A percentile compares a stretch with the other conserved stretches of the same genome.
These are phyloP conservation scores for Solanum virginianum DNA, from an alignment of 257 asterid species.

Conservation along the genomic window DNA sequence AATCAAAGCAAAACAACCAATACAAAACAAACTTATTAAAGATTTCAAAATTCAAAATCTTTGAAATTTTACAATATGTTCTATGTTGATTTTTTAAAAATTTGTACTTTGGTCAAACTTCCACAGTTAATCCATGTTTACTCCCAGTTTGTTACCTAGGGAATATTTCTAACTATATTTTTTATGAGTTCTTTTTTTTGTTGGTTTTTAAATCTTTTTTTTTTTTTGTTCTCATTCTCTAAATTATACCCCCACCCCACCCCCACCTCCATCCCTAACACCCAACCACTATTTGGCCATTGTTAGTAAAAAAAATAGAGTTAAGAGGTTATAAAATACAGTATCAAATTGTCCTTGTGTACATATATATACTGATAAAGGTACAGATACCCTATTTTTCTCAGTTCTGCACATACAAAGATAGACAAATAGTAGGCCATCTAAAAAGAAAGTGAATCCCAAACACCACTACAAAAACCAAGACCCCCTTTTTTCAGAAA, in stretches of 20 bases:
- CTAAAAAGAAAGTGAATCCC: slow-evolving; percentile 22
- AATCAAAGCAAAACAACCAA: not conserved
- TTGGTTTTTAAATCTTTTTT: not conserved
- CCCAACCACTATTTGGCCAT: not conserved
- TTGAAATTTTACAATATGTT: not conserved
- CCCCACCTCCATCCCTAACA: not conserved
- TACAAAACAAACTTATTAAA: not conserved
- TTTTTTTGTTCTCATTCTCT: slow-evolving; percentile 20
- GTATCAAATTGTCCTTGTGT: slow-evolving; percentile 11
- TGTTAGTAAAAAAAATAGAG: not conserved
- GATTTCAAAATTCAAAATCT: not conserved
- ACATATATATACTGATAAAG: slow-evolving; percentile 19
- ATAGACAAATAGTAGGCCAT: slow-evolving; percentile 11
- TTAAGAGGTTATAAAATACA: not conserved
- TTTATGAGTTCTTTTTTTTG: slow-evolving; percentile 13
- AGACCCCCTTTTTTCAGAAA: slow-evolving; percentile 5
- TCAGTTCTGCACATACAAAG: slow-evolving; percentile 23
- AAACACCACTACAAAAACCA: slow-evolving; percentile 32
- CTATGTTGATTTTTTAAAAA: not conserved
- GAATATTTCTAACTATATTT: slow-evolving; percentile 16
- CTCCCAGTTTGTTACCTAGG: slow-evolving; percentile 5
- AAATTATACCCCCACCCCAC: not conserved
- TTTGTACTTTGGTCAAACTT: slow-evolving; percentile 12
- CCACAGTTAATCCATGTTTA: not conserved
- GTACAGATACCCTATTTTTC: not conserved